Base-by-base conservation (phyloP, 345 rosid species). In the Eutrema heterophyllum region DNA sequence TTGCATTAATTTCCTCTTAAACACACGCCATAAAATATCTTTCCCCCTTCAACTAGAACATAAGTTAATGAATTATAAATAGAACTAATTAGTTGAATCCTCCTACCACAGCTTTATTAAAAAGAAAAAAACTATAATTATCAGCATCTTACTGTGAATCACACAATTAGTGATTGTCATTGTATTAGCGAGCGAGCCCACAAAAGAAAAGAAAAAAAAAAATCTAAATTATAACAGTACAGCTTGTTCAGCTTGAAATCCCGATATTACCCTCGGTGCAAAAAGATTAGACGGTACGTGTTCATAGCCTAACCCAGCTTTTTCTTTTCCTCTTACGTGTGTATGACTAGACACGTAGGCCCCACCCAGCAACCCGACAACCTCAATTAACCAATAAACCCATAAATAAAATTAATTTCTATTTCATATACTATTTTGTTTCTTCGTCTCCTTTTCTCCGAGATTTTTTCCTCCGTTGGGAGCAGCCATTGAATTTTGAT, bases 321-420 rank as follows among this genome's bases (percentile, higher is more conserved):
- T 60, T 54, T 6, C 4, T 16, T 65, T 61, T 10, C 46, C 24
- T 32, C 69, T 61, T 64, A 77, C 77, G 73, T 77, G 81, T 66
- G 5, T 65, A 59, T 77, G 81, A 77, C 81, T 77, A 71, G 81
- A 66, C n/a, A 58, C 44, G 68, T 71, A 40, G 77, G 69, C 0
- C 73, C 77, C 77, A 71, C 68, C 52, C 27, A n/a, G 45, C 77
- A 26, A 59, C 63, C 21, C 58, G 77, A 77, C 81, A 77, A 52
- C 74, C 54, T 70, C 36, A 53, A 12, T 57, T 12, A 48, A 29
- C 73, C 48, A 38, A 50, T 16, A 32, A 40, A 30, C n/a, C 0
- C 16, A 11, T 14, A 15, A n/a, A 29, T 58, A 7, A 7, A 6
- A 3, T 6, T 53, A 10, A 4, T 45, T 35, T 55, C n/a, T 44